These are phyloP conservation scores for Niveomyces coronatus DNA, from an alignment of 2,329 filamentous ascomycete genomes.

Conservation along the genomic window DNA sequence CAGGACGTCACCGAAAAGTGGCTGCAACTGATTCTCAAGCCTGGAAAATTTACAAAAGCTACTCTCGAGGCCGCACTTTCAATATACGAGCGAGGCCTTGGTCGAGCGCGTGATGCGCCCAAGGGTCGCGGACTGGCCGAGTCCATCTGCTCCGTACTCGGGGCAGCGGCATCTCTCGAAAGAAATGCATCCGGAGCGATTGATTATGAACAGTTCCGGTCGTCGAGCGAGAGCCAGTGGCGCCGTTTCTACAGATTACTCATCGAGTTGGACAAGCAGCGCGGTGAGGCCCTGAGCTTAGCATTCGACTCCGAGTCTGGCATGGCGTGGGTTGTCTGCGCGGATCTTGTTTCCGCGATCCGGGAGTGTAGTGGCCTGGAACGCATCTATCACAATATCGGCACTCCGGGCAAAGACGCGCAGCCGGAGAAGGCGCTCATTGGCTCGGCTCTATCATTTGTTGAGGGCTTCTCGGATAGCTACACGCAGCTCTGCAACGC, in stretches of 20 bases:
- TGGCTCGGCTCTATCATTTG: slow-evolving; percentile 58
- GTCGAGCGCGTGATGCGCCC: slow-evolving; percentile 24
- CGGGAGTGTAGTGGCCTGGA: slow-evolving; percentile 73
- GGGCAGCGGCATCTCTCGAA: slow-evolving; percentile 55
- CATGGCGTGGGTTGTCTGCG: slow-evolving; percentile 74
- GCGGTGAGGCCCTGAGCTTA: slow-evolving; percentile 72
- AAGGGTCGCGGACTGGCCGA: slow-evolving; percentile 57
- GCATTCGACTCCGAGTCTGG: slow-evolving; percentile 60
- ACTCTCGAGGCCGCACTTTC: slow-evolving; percentile 75
- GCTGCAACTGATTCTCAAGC: slow-evolving; percentile 73
- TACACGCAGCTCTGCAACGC: slow-evolving; percentile 58
- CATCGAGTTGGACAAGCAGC: slow-evolving; percentile 74
- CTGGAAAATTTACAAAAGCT: slow-evolving; percentile 68
- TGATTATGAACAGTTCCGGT: slow-evolving; percentile 66
- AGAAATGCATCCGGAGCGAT: slow-evolving; percentile 52
- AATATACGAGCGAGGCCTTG: slow-evolving; percentile 63
- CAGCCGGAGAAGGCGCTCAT: slow-evolving; percentile 52
- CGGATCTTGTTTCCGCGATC: slow-evolving; percentile 71
- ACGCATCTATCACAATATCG: slow-evolving; percentile 58
- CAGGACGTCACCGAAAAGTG: slow-evolving; percentile 72
- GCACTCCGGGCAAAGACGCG: slow-evolving; percentile 40
- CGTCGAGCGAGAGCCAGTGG: slow-evolving; percentile 75
- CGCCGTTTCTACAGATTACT: slow-evolving; percentile 79
- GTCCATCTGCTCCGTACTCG: slow-evolving; percentile 62
- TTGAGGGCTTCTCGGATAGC: slow-evolving; percentile 58